phyloP scores from a whole-genome alignment of 2,329 filamentous ascomycete genomes.

The Thelonectria blattea region DNA sequence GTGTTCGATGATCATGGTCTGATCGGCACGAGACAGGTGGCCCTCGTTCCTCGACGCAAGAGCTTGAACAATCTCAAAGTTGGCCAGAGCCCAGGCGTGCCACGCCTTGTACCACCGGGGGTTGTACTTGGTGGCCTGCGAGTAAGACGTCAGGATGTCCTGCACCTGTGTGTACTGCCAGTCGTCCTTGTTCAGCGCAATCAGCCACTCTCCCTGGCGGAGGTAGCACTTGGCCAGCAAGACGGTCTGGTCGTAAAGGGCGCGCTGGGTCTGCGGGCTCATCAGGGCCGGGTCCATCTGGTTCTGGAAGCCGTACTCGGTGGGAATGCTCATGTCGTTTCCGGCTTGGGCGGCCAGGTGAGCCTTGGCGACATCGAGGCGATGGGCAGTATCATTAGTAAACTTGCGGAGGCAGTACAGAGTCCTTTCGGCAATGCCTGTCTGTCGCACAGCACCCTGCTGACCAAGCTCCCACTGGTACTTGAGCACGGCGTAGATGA shows the following conservation, averaged over 20 bases:
- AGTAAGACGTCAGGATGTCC: conserved; percentile 90
- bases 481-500: conserved; percentile 96
- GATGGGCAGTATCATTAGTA: conserved; percentile 63
- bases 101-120: conserved; percentile 98
- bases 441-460: conserved; percentile 51
- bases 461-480: conserved; percentile 92
- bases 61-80: conserved; percentile 96
- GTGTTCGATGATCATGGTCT: conserved; percentile 77
- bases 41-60: conserved; percentile 71
- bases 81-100: conserved; percentile 98
- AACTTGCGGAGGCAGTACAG: conserved; percentile 66
- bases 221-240: conserved; percentile 95
- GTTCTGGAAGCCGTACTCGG: conserved; percentile 59
- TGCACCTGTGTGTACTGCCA: conserved; percentile 88
- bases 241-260: conserved; percentile 65
- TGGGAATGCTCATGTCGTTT: conserved; percentile 51
- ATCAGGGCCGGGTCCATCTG: conserved; percentile 52
- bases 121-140: conserved; percentile 91
- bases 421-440: conserved; percentile 59
- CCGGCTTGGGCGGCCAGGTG: conserved; percentile 56
- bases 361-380: conserved; percentile 59
- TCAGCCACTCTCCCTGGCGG: conserved; percentile 95
- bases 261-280: conserved; percentile 57
- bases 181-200: conserved; percentile 81
- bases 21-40: conserved; percentile 53